Percentiles rank a stretch among this genome's conserved stretches.
Conservation (phyloP, 2,329 filamentous ascomycete genomes). For the Fusarium solani-melongenae region DNA sequence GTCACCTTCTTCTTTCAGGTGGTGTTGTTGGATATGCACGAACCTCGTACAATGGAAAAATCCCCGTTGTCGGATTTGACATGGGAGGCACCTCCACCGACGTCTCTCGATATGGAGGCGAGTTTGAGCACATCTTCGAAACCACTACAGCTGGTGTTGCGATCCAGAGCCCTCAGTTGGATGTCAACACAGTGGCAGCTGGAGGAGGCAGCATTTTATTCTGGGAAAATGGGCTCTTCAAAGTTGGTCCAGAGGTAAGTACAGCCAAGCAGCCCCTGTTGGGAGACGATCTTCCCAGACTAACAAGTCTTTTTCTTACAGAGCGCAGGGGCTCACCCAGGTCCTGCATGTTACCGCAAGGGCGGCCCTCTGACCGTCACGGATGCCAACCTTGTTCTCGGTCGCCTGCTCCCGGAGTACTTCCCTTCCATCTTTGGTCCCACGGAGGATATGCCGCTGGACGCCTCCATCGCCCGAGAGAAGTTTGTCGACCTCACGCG, state of each 20-base stretch:
- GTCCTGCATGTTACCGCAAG: slow-evolving; percentile 77
- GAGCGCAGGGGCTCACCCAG: slow-evolving; percentile 65
- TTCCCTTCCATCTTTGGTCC: slow-evolving; percentile 60
- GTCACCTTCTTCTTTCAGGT: slow-evolving; percentile 74
- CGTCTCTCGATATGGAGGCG: slow-evolving; percentile 75
- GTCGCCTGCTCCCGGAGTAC: slow-evolving; percentile 66
- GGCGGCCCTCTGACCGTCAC: slow-evolving; percentile 76
- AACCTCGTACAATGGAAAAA: slow-evolving; percentile 74
- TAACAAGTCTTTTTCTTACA: not conserved
- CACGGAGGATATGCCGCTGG: not conserved
- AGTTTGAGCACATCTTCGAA: slow-evolving; percentile 78
- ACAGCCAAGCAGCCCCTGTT: not conserved
- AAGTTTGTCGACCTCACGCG: not conserved
- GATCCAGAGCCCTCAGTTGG: slow-evolving; percentile 76
- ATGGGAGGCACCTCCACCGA: slow-evolving; percentile 76
- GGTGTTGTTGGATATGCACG: slow-evolving; percentile 77
- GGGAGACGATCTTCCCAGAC: not conserved
- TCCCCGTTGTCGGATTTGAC: slow-evolving; percentile 63
- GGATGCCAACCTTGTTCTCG: slow-evolving; percentile 75
- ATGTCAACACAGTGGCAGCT: slow-evolving; percentile 75
- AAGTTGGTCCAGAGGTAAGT: slow-evolving; percentile 66
- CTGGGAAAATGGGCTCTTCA: slow-evolving; percentile 75
- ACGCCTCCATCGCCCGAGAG: not conserved
- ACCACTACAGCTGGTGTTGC: slow-evolving; percentile 76
- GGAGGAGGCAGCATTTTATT: slow-evolving; percentile 65